A percentile compares a stretch with the other conserved stretches of the same genome.
Conservation (phyloP, 768 basidiomycete genomes). For the Suillus discolor region DNA sequence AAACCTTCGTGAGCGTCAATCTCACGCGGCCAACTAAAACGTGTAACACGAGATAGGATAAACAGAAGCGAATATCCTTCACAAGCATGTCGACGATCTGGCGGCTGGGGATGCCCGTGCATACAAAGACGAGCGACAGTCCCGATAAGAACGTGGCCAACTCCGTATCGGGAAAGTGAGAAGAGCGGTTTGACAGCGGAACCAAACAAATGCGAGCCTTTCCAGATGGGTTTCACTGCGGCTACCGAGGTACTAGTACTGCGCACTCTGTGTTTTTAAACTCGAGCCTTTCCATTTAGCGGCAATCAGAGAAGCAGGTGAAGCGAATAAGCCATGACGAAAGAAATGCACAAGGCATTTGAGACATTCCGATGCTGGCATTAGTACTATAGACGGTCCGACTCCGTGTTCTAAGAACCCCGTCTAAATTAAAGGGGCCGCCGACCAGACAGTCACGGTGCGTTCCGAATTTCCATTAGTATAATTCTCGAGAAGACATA, state of each 20-base stretch:
- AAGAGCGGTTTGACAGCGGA: constrained; percentile 10
- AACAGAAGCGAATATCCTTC: background rate
- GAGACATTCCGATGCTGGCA: background rate
- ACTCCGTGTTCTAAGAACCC: constrained; percentile 44
- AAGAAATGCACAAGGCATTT: background rate
- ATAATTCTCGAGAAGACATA: constrained; percentile 19
- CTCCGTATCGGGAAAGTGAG: background rate
- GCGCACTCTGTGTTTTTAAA: background rate
- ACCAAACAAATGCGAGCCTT: constrained; percentile 7
- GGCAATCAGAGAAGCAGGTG: background rate
- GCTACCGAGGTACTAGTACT: background rate
- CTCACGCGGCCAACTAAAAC: background rate
- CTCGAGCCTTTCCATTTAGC: background rate
- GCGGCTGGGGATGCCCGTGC: background rate
- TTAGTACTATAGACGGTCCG: constrained; percentile 30
- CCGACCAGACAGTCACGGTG: too few species aligned
- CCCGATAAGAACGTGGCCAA: background rate
- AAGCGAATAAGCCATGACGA: background rate
- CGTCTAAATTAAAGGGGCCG: background rate
- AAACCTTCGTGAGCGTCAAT: constrained; percentile 9
- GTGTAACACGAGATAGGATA: background rate
- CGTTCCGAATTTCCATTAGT: constrained; percentile 4
- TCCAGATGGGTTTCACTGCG: background rate
- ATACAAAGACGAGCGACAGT: background rate
- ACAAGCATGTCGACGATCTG: background rate